Base-by-base conservation (phyloP, 495 filamentous ascomycete species). In the Penicillium crystallinum region DNA sequence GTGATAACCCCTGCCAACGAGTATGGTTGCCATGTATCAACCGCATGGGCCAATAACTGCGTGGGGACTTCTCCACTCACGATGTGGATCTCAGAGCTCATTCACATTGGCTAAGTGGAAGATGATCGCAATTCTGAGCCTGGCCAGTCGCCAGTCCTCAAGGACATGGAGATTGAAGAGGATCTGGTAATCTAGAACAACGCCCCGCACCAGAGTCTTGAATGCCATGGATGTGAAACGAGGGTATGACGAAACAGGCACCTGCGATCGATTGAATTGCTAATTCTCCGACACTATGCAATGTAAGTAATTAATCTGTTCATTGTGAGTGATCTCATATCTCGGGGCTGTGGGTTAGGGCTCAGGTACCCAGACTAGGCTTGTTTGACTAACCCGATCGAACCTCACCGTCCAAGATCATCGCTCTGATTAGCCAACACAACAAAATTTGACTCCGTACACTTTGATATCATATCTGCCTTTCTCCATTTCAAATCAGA, bases 61-160 rank as follows among this genome's bases (percentile, higher is more conserved):
- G 7, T 29, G n/a, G 25, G 4, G 15, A 17, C 30, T 11, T 43
- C 40, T 29, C 23, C 40, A 29, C 40, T 12, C 4, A 6, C 3
- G 4, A 18, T 27, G 40, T 27, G 42, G 29, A 14, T 31, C 42
- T 3, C 1, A 14, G 0, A 14, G 5, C 2, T 2, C 0, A 14
- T 17, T 15, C 10, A 9, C 4, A 33, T 45, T 10, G 46, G 33
- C 34, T 23, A 8, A 0, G 17, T 17, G 6, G 0, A 11, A 18
- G 46, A 37, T 38, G 46, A 48, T 48, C 46, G 46, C 46, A 48
- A 48, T 48, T 29, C n/a, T 3, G 25, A 18, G n/a, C 17, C 19
- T 22, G 23, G 11, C 22, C 22, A 48, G 23, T 48, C 18, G 6
- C 12, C 15, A 15, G 22, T 3, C 46, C 27, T 1, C 3, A 27